These are phyloP conservation scores for Leptosphaerulina australis DNA, from an alignment of 2,329 filamentous ascomycete genomes.

Conservation along the genomic window DNA sequence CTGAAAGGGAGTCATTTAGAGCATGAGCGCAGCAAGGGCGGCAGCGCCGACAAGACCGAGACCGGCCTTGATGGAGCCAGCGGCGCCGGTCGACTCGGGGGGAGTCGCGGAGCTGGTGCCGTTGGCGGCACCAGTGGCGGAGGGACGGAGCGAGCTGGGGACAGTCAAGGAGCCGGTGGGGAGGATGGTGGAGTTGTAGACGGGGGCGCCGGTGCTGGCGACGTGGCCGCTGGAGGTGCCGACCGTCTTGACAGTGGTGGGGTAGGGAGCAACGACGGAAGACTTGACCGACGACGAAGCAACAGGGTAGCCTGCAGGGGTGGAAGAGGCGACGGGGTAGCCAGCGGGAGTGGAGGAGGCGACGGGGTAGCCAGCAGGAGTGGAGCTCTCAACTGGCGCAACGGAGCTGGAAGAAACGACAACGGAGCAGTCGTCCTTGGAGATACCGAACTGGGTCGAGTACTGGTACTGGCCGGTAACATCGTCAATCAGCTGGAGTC, in stretches of 20 bases:
- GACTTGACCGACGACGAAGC: constrained; percentile 18
- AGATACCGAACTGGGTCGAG: constrained; percentile 67
- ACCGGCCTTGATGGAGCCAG: constrained; percentile 39
- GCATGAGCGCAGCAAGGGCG: constrained; percentile 51
- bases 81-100: constrained; percentile 43
- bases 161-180: constrained; percentile 46
- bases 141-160: constrained; percentile 41
- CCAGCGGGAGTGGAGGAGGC: constrained; percentile 13
- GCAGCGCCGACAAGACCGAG: constrained; percentile 51
- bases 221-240: constrained; percentile 17
- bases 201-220: constrained; percentile 30
- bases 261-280: constrained; percentile 21
- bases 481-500: constrained; percentile 66
- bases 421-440: constrained; percentile 47
- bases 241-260: constrained; percentile 25
- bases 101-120: constrained; percentile 29
- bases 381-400: constrained; percentile 24
- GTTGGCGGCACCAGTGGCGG: constrained; percentile 33
- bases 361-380: constrained; percentile 10
- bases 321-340: constrained; percentile 24
- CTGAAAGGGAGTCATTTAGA: constrained; percentile 32
- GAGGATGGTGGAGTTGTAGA: constrained; percentile 34
- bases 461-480: constrained; percentile 64
- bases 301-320: constrained; percentile 32
- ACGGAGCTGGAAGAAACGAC: constrained; percentile 27